phyloP scores from a whole-genome alignment of 2,329 filamentous ascomycete genomes.

The Magnaporthiopsis incrustans region DNA sequence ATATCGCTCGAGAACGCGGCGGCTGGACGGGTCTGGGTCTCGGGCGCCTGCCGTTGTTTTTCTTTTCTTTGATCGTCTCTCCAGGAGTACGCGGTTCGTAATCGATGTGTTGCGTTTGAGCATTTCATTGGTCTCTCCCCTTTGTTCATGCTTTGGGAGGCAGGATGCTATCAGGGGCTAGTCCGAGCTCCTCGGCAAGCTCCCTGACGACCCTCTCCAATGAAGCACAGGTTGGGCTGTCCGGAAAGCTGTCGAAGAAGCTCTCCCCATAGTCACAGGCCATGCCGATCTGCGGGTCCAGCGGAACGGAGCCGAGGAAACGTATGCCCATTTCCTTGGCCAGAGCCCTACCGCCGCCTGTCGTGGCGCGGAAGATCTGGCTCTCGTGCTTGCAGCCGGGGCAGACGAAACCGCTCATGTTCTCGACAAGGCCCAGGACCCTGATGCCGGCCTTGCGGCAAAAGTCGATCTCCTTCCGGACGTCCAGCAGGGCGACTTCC shows the following conservation, averaged over 20 bases:
- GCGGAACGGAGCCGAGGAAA: slow-evolving; percentile 80
- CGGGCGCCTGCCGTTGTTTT: not conserved
- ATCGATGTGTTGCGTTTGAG: not conserved
- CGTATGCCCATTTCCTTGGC: slow-evolving; percentile 82
- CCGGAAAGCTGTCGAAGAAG: slow-evolving; percentile 88
- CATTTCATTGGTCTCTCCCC: not conserved
- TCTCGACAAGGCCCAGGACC: slow-evolving; percentile 86
- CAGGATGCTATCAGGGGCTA: slow-evolving; percentile 48
- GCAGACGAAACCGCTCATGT: slow-evolving; percentile 97
- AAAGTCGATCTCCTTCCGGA: slow-evolving; percentile 96
- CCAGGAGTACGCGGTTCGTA: not conserved
- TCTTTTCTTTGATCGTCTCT: not conserved
- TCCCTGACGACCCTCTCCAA: slow-evolving; percentile 72
- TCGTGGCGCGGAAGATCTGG: slow-evolving; percentile 86
- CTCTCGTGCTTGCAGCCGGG: slow-evolving; percentile 76
- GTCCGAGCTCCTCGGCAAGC: slow-evolving; percentile 57
- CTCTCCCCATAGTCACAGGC: slow-evolving; percentile 96
- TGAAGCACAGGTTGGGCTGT: slow-evolving; percentile 82
- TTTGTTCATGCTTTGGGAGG: slow-evolving; percentile 30
- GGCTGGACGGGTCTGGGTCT: not conserved
- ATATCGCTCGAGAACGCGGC: not conserved
- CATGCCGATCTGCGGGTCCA: slow-evolving; percentile 93
- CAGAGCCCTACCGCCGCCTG: slow-evolving; percentile 73
- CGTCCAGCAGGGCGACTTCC: slow-evolving; percentile 85
- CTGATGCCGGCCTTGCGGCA: slow-evolving; percentile 88